Evolutionary conservation across 1,284 basidiomycete genomes (phyloP), one percentile per base, ranked within the genome.

Genomic region (Puccinia coronata): DNA sequence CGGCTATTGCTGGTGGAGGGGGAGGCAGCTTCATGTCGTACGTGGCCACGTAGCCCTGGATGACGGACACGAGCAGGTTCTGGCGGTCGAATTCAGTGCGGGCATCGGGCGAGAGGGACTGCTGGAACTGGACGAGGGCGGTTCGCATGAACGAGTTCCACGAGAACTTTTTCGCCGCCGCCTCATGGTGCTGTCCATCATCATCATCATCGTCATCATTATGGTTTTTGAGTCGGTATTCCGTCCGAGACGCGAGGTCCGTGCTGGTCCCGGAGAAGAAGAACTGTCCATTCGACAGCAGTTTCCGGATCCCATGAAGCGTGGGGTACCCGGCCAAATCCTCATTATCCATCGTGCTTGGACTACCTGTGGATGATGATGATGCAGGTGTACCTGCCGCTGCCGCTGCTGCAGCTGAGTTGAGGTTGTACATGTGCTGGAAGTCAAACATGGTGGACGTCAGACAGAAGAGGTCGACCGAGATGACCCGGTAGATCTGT

Each of bases 261-360:
- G 43, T 49, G 92, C 95, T 98, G 5, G 92, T 90, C 82, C 91
- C 90, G 28, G 96, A 92, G 85, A 94, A 97, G 87, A 98, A 99
- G 88, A 99, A 99, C 0, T 92, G 92, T 3, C 95, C 95, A 31
- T 92, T 92, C 71, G 93, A 92, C 9, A 99, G 87, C 72, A 98
- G 95, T 87, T 97, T 98, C 72, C 91, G 92, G 84, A 99, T 90
- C 0, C 94, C 92, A 73, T 90, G 87, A 1, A 77, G 43, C 25
- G 67, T 43, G 2, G 97, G 96, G n/a, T n/a, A n/a, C n/a, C n/a
- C n/a, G n/a, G n/a, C n/a, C n/a, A n/a, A n/a, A n/a, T n/a, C n/a
- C n/a, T 75, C 73, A 28, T 49, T 20, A n/a, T n/a, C n/a, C n/a
- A n/a, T n/a, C n/a, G n/a, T n/a, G n/a, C n/a, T n/a, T n/a, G n/a